A percentile compares a stretch with the other conserved stretches of the same genome.
phyloP scores from a whole-genome alignment of 2,329 filamentous ascomycete genomes.

The Magnaporthiopsis rhizophila region DNA sequence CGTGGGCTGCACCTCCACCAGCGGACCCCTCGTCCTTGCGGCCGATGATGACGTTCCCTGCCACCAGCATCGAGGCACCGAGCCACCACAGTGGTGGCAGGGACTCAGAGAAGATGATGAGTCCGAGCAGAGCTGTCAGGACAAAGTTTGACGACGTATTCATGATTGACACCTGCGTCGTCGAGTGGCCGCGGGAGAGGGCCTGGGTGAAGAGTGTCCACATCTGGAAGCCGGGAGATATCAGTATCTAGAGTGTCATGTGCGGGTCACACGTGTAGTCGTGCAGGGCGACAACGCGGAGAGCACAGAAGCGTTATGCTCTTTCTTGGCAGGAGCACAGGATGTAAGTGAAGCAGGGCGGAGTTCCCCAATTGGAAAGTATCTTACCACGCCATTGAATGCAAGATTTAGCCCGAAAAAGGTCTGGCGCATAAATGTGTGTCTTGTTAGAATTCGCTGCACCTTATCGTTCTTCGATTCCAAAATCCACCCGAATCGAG shows the following conservation, averaged over 20 bases:
- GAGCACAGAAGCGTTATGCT: neutral
- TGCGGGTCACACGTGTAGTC: no score
- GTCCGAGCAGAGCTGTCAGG: constrained; percentile 64
- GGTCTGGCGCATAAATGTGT: constrained; percentile 32
- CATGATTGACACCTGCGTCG: constrained; percentile 72
- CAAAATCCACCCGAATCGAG: neutral
- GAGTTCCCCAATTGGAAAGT: neutral
- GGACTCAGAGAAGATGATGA: constrained; percentile 61
- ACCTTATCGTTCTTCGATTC: neutral
- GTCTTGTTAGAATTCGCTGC: neutral
- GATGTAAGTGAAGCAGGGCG: neutral
- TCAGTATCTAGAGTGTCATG: constrained; percentile 1
- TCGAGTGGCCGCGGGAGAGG: constrained; percentile 64
- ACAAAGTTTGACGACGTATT: constrained; percentile 80
- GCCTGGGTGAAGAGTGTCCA: constrained; percentile 77
- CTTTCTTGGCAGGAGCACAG: neutral
- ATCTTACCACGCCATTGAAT: constrained; percentile 61
- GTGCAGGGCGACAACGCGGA: neutral
- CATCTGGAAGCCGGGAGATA: constrained; percentile 42
- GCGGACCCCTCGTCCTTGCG: constrained; percentile 48
- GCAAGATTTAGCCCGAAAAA: constrained; percentile 70
- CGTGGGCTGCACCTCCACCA: constrained; percentile 11
- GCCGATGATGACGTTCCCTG: constrained; percentile 71
- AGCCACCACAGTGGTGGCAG: constrained; percentile 70
- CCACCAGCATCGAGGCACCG: constrained; percentile 63